A percentile compares a stretch with the other conserved stretches of the same genome.
Conservation (phyloP, 2,329 filamentous ascomycete genomes). For the Periconia sp. region DNA sequence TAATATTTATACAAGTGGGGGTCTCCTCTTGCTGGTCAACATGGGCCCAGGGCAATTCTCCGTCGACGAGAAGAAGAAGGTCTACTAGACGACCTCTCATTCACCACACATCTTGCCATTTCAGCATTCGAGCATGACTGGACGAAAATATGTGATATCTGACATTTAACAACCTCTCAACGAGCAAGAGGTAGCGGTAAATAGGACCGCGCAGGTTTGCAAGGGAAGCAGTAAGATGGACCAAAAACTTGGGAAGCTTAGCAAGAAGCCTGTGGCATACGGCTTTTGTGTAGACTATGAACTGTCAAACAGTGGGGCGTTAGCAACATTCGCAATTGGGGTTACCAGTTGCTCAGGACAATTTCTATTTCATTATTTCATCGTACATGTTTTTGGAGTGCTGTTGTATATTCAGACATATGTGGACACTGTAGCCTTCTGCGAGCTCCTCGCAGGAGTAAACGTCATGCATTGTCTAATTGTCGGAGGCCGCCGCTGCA, state of each 20-base stretch:
- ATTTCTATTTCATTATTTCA: no score
- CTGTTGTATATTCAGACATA: no score
- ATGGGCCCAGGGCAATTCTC: slow-evolving; percentile 97
- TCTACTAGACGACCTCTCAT: slow-evolving; percentile 69
- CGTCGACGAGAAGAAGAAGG: slow-evolving; percentile 99
- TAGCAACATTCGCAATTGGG: slow-evolving; percentile 29
- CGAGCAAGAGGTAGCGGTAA: slow-evolving; percentile 6
- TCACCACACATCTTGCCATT: slow-evolving; percentile 24
- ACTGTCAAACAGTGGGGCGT: slow-evolving; percentile 26
- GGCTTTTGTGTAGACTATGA: slow-evolving; percentile 37
- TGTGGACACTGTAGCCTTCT: no score
- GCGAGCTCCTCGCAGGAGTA: no score
- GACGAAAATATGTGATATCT: slow-evolving; percentile 32
- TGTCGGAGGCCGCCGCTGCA: no score
- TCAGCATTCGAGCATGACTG: slow-evolving; percentile 22
- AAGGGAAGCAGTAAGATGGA: slow-evolving; percentile 2
- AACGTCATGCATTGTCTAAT: slow-evolving; percentile 3
- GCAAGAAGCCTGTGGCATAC: slow-evolving; percentile 22
- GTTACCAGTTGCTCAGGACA: slow-evolving; percentile 21
- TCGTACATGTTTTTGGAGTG: no score
- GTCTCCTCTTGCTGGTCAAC: slow-evolving; percentile 95
- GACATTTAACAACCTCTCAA: slow-evolving; percentile 18
- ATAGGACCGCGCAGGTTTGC: slow-evolving; percentile 2
- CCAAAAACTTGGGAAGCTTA: slow-evolving; percentile 23
- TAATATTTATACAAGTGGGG: slow-evolving; percentile 63